Evolutionary conservation across 2,329 filamentous ascomycete species (phyloP), one percentile per base, ranked within the genome.

Genomic region (Arachnopeziza araneosa): DNA sequence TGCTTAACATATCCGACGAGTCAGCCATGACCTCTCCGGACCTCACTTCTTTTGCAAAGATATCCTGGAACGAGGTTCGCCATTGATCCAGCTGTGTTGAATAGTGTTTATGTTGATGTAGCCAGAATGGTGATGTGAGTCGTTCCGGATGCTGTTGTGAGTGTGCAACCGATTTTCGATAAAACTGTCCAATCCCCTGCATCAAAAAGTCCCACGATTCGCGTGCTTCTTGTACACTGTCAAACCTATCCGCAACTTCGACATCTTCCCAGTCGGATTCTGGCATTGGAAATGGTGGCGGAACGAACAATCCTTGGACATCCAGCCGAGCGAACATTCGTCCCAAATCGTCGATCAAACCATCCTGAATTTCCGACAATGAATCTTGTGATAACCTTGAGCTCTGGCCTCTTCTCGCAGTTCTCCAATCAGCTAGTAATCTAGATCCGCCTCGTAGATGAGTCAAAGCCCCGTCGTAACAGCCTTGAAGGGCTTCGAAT

Each of bases 341-440:
- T 7, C 69, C 69, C 14, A 71, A 60, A 57, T 71, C 69, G 61
- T 71, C 69, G 17, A 71, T 64, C 14, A 71, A 56, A 32, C 67
- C 69, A 63, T 71, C 69, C 53, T 71, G 69, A 54, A 71, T 70
- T 44, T 71, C 68, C 2, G 69, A 71, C 23, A 70, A 60, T 5
- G 69, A 71, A 56, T 71, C 69, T 52, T 71, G 69, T 21, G 69
- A 71, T n/a, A 71, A 55, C 30, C 68, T 56, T 10, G 66, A 68
- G 49, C 66, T 66, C 60, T 65, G 63, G 2, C 69, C 69, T 51
- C 68, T 62, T 9, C 69, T 64, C 36, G 69, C 69, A 23, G 67
- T 70, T 57, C 69, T 66, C 69, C 69, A 71, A 48, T 71, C 69
- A 21, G 69, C 69, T 10, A 71, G 59, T 9, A 71, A 60, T 54